Conservation (phyloP, 257 asterid genomes). For the Salvia miltiorrhiza region DNA sequence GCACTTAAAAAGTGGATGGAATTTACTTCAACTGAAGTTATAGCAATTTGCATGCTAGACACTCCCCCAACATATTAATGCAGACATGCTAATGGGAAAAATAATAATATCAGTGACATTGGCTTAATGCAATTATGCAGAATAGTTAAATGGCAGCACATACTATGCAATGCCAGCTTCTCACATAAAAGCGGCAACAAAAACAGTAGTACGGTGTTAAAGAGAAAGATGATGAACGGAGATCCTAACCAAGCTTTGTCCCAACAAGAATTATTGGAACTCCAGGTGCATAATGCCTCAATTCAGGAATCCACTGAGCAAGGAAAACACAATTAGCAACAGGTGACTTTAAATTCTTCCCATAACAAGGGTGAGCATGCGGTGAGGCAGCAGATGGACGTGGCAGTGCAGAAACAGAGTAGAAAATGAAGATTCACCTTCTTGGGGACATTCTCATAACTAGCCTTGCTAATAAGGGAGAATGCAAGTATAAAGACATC, state of each 20-base stretch:
- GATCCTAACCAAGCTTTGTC: constrained; percentile 79
- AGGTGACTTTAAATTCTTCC: not conserved
- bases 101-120: not conserved
- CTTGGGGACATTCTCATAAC: constrained; percentile 76
- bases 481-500: constrained; percentile 90
- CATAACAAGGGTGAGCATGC: not conserved
- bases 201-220: not conserved
- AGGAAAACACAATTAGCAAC: constrained; percentile 20
- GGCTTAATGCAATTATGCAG: not conserved
- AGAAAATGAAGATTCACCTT: constrained; percentile 41
- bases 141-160: not conserved
- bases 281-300: constrained; percentile 91
- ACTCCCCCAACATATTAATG: not conserved
- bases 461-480: constrained; percentile 89
- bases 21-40: not conserved
- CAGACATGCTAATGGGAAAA: not conserved
- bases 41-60: not conserved
- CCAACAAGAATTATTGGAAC: constrained; percentile 93
- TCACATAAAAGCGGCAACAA: no score
- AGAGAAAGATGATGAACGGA: constrained; percentile 21
- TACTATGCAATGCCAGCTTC: no score
- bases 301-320: constrained; percentile 90
- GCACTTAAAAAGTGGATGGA: not conserved
- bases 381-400: not conserved
- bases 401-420: not conserved